Base-by-base conservation (phyloP, 1,284 basidiomycete species). In the Cutaneotrichosporon sp. region DNA sequence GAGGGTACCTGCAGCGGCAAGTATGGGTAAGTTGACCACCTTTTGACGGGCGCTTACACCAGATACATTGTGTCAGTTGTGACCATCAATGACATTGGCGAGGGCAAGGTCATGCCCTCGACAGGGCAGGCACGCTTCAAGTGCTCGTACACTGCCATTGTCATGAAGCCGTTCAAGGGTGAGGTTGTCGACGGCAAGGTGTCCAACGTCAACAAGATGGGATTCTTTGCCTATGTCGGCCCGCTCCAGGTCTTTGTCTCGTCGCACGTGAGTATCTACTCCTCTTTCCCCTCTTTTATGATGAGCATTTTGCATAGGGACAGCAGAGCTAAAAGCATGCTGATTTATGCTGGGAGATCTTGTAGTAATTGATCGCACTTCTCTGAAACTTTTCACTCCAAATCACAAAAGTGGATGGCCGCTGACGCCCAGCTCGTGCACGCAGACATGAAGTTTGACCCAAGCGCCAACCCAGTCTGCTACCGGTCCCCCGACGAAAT, bases 141-240 rank as follows among this genome's bases (percentile, higher is more conserved):
- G 60, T 89, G 88, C 30, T 80, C 85, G 45, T 94, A 93, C 75
- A 84, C 88, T 20, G 92, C 92, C 10, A 90, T 97, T 62, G 91
- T 97, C 34, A 93, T 93, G 81, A 91, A 93, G 75, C 93, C 92
- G 33, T 98, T 97, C 82, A 97, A 97, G 76, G 93, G 93, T 20
- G 94, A 98, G 75, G 94, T 97, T 5, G 89, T 98, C 35, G 96
- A 98, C 74, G 94, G 91, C 1, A 86, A 93, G 8, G 94, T 98
- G 22, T 87, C 87, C 62, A 93, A 90, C 61, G 96, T 98, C 38
- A 96, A 88, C 75, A 60, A 60, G 81, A 90, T 90, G 63, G 64
- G 84, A 62, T 37, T 55, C 36, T 97, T 97, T 63, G 91, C 90
- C 46, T 89, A 94, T 61, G 91, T 94, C 48, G 96, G 96, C 37